These are phyloP conservation scores for Fraxinus ornus DNA, from an alignment of 305 asterid genomes.

Conservation along the genomic window DNA sequence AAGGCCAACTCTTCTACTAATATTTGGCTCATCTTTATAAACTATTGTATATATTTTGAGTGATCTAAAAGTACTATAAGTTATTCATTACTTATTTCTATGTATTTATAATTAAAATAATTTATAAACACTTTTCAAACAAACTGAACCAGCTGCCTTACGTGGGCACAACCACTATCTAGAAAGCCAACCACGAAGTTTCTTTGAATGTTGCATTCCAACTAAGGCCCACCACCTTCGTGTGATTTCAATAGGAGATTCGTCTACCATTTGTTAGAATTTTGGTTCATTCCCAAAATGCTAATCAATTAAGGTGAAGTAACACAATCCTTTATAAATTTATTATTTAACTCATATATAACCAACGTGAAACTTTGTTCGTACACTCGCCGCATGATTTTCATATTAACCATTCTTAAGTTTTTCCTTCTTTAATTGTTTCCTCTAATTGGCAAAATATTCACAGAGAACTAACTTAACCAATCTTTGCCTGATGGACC, in stretches of 20 bases:
- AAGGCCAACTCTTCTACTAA: background rate
- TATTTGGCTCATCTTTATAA: background rate
- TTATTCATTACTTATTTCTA: background rate
- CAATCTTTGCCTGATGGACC: slow-evolving; percentile 25
- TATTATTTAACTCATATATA: background rate
- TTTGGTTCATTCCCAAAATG: background rate
- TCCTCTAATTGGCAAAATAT: background rate
- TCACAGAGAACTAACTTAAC: slow-evolving; percentile 16
- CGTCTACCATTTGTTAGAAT: background rate
- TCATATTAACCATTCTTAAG: background rate
- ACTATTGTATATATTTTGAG: too few species aligned
- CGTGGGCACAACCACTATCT: background rate
- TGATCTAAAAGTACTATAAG: background rate
- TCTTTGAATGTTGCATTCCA: background rate
- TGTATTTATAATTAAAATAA: too few species aligned
- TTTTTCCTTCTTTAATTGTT: background rate
- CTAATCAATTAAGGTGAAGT: background rate
- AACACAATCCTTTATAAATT: background rate
- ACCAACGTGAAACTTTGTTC: background rate
- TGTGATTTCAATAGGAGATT: background rate
- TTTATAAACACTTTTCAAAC: background rate
- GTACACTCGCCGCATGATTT: background rate
- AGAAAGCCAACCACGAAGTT: background rate
- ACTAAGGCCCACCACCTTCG: background rate
- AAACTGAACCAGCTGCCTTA: background rate